Base-by-base conservation (phyloP, 78 protist genomes). In the Dictyostelium brefeldianum region DNA sequence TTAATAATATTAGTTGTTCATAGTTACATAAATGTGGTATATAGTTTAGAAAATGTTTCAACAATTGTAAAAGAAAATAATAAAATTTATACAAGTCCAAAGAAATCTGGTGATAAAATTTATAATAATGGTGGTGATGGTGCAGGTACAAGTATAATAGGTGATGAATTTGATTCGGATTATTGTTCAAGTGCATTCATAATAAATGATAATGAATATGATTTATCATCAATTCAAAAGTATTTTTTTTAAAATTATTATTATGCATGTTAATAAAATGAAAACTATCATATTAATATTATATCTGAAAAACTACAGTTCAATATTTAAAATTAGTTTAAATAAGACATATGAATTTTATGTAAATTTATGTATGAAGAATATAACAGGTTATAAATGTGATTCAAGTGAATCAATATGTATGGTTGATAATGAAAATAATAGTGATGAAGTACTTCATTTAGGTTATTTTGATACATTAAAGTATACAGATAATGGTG, bases 321-420 rank as follows among this genome's bases (percentile, higher is more conserved):
- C 15, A 22, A 48, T 75, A 12, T 75, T 18, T 51, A 27, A 43
- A 75, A 36, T 15, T 5, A 75, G 17, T 27, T 36, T 18, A 14
- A 75, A 27, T 51, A 50, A 75, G 5, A 75, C 25, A 0, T 15
- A 2, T 27, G 64, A 46, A 14, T 22, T 48, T 25, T 75, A 20
- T 48, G 46, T 48, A 10, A 50, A 50, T 48, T 25, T 43, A 20
- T 75, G 81, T 75, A 15, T 25, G 9, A 50, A 22, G 18, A 73
- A 73, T 46, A 62, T 25, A 62, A 73, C 79, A n/a, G 9, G 54
- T 18, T 59, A 7, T 22, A 51, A 51, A 46, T 75, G 65, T 75
- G 11, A 17, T 14, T 14, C 47, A 6, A 10, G 51, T 50, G 81
- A 75, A 36, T 46, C 64, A 3, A 46, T 75, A 36, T 75, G 81